Conservation (phyloP, 2,329 filamentous ascomycete genomes). For the Trichoderma koningiopsis region DNA sequence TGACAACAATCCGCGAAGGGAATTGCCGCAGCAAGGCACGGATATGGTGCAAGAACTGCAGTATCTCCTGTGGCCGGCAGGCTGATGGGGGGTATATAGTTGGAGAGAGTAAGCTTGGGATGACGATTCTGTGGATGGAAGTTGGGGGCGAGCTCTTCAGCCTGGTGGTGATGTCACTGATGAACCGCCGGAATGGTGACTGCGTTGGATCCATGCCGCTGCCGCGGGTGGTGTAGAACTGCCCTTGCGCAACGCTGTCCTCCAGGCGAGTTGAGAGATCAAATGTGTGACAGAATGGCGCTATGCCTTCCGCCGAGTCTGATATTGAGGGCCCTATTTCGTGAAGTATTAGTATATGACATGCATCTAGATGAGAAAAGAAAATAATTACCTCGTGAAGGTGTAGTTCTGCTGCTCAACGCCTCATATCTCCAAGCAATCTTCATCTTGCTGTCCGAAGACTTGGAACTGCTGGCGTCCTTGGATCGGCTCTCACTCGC, state of each 20-base stretch:
- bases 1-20: constrained; percentile 64
- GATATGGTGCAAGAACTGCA: constrained; percentile 80
- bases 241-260: constrained; percentile 51
- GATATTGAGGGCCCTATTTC: constrained; percentile 19
- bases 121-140: constrained; percentile 75
- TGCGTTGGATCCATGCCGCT: constrained; percentile 36
- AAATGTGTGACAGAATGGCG: constrained; percentile 70
- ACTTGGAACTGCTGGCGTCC: constrained; percentile 43
- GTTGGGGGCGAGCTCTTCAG: constrained; percentile 60
- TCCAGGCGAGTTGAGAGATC: constrained; percentile 68
- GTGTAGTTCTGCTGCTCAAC: constrained; percentile 58
- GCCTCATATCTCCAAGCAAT: constrained; percentile 98
- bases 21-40: constrained; percentile 73
- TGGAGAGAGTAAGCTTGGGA: constrained; percentile 88
- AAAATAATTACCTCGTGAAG: constrained; percentile 20
- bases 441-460: constrained; percentile 80
- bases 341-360: not conserved
- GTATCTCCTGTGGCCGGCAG: constrained; percentile 69
- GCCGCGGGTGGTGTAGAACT: constrained; percentile 54
- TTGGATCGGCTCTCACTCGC: constrained; percentile 46
- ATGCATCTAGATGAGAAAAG: no score
- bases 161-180: constrained; percentile 58
- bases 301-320: constrained; percentile 27
- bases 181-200: constrained; percentile 59
- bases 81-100: constrained; percentile 73